Evolutionary conservation across 2,329 filamentous ascomycete species (phyloP), one percentile per base, ranked within the genome.

Genomic region (Pseudogymnoascus sp.): DNA sequence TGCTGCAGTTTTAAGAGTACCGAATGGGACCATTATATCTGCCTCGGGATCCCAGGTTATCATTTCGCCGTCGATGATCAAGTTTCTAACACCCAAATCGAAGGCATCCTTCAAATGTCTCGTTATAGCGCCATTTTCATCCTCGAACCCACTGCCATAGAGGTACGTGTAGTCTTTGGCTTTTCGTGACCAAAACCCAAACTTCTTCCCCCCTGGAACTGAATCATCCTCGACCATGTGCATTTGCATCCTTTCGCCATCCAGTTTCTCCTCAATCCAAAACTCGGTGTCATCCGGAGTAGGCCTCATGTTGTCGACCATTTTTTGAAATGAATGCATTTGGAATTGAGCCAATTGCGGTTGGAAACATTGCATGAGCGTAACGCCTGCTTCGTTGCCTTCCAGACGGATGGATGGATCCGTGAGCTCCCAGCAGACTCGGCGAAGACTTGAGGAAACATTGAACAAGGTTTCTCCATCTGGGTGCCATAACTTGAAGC

Each of bases 21-120:
- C 95, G 74, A 99, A 99, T 0, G 89, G 86, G 15, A 96, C 88
- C 62, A 95, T 89, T 63, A 89, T 89, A 76, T 96, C 89, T 60
- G 89, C 81, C 50, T 88, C 85, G 65, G 92, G 90, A 72, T 97
- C 91, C 95, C 95, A 99, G 0, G 93, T 96, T 64, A 99, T 92
- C 95, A 99, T 99, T 74, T 99, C 95, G 9, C 95, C 95, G 70
- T 99, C 95, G 0, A 99, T 81, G 60, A 99, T 96, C 67, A 96
- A 82, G 71, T 90, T 97, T 15, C 87, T 82, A 0, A 97, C 91
- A 1, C 87, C 87, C 0, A 85, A 78, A 1, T 86, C 80, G 73
- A 99, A 97, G 0, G 91, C 91, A 42, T 85, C 80, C 62, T 85
- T 85, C 19, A 97, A 79, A 72, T 96, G 88, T 35, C 91, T 83